A percentile compares a stretch with the other conserved stretches of the same genome.
These are phyloP conservation scores for Kitagawia praeruptora DNA, from an alignment of 129 eudicot genomes.

Conservation along the genomic window DNA sequence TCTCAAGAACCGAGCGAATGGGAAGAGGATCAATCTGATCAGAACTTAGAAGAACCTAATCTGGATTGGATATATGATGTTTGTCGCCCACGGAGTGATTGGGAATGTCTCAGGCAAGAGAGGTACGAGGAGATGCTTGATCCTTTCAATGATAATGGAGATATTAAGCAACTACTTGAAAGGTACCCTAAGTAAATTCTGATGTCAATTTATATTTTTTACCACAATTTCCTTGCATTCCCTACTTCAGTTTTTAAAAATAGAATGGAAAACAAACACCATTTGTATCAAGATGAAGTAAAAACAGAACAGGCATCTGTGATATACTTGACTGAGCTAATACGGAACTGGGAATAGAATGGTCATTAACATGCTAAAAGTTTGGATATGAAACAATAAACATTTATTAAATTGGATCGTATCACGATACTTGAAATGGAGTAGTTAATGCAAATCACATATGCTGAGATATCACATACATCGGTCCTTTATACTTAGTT, in stretches of 20 bases:
- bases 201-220: neutral
- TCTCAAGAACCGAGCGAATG: slow-evolving; percentile 40
- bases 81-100: slow-evolving; percentile 63
- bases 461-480: neutral
- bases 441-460: neutral
- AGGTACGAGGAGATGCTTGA: slow-evolving; percentile 75
- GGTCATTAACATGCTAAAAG: neutral
- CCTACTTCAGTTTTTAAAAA: neutral
- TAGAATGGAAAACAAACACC: neutral
- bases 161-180: slow-evolving; percentile 52
- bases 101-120: slow-evolving; percentile 72
- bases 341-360: neutral
- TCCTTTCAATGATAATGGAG: slow-evolving; percentile 41
- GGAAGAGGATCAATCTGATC: slow-evolving; percentile 37
- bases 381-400: neutral
- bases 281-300: neutral
- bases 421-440: neutral
- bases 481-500: too few relatives aligned
- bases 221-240: neutral
- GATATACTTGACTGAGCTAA: neutral
- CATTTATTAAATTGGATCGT: neutral
- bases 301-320: neutral
- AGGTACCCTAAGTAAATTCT: slow-evolving; percentile 29
- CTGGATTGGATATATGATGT: slow-evolving; percentile 62
- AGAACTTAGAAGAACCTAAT: slow-evolving; percentile 21